phyloP scores from a whole-genome alignment of 2,329 filamentous ascomycete species.

The Calonectria multiphialidica region DNA sequence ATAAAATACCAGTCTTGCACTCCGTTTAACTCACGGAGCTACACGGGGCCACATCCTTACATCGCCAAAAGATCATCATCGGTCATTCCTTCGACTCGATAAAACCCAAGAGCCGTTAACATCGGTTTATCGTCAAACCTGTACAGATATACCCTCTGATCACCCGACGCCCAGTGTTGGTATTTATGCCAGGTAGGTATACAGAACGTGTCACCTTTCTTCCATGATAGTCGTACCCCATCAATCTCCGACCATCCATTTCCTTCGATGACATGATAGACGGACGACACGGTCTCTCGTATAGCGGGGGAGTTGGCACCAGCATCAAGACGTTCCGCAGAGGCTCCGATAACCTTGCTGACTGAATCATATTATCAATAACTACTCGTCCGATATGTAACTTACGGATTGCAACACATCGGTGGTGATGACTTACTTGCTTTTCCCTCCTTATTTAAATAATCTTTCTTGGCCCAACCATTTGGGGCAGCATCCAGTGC shows the following conservation, averaged over 20 bases:
- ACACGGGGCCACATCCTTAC: background rate
- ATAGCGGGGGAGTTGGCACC: slow-evolving; percentile 50
- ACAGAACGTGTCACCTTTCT: slow-evolving; percentile 65
- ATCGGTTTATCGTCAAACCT: slow-evolving; percentile 68
- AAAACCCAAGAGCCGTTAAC: slow-evolving; percentile 64
- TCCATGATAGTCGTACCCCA: slow-evolving; percentile 55
- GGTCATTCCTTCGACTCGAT: slow-evolving; percentile 25
- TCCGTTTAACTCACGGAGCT: too few relatives aligned
- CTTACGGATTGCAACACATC: background rate
- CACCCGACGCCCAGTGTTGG: slow-evolving; percentile 56
- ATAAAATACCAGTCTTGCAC: too few relatives aligned
- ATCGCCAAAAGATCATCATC: background rate
- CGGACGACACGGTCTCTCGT: slow-evolving; percentile 63
- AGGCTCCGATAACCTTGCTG: slow-evolving; percentile 58
- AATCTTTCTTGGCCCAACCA: slow-evolving; percentile 45
- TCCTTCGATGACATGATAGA: slow-evolving; percentile 66
- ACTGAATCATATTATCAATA: background rate
- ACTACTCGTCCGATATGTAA: background rate
- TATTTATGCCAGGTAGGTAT: slow-evolving; percentile 65
- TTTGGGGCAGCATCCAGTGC: slow-evolving; percentile 50
- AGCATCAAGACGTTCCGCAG: slow-evolving; percentile 57
- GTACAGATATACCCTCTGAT: slow-evolving; percentile 60
- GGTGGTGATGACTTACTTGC: slow-evolving; percentile 41
- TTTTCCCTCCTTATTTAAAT: slow-evolving; percentile 47
- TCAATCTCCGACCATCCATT: slow-evolving; percentile 55